Base-by-base conservation (phyloP, 78 protist genomes). In the Protostelium mycophagum region DNA sequence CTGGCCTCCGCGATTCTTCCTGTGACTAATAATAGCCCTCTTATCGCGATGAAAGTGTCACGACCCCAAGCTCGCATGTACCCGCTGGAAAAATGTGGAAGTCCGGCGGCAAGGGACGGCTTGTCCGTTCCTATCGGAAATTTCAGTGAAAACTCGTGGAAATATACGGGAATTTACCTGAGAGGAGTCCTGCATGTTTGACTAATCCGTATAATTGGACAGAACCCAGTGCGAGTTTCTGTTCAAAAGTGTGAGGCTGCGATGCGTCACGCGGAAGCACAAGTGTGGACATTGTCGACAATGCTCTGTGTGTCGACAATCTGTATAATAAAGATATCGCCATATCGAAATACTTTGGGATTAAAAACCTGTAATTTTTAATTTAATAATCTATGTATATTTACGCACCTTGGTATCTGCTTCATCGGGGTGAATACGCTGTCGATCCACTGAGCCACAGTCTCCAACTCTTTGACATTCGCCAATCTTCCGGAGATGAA, bases 11-110 rank as follows among this genome's bases (percentile, higher is more conserved):
- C 86, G 36, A 39, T 0, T 34, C 97, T 38, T 84, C 96, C 96
- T 0, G 98, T 93, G 28, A 90, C 90, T 28, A 97, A 39, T 35
- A 96, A 35, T 0, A 95, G 38, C 31, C 98, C 98, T 23, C 97
- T 90, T 0, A 97, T 28, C 0, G 99, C 91, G 28, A 96, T 89
- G 28, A 94, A 93, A 0, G 97, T 96, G 88, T 97, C 97, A 39
- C 98, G 86, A 28, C 98, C 97, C 99, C 98, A 97, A 34, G 85
- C 16, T n/a, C 99, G 97, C 97, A 97, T 94, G 37, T 88, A 96
- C 0, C 98, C 99, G 34, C 85, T 31, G 28, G 96, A 38, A 86
- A 98, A 98, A 93, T 97, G 98, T 28, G 99, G 98, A 1, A 98
- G 92, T 28, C 99, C 99, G 0, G 99, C 98, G 0, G 97, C 96